phyloP scores from a whole-genome alignment of 805 yeast genomes.

The Geotrichum ghanense region DNA sequence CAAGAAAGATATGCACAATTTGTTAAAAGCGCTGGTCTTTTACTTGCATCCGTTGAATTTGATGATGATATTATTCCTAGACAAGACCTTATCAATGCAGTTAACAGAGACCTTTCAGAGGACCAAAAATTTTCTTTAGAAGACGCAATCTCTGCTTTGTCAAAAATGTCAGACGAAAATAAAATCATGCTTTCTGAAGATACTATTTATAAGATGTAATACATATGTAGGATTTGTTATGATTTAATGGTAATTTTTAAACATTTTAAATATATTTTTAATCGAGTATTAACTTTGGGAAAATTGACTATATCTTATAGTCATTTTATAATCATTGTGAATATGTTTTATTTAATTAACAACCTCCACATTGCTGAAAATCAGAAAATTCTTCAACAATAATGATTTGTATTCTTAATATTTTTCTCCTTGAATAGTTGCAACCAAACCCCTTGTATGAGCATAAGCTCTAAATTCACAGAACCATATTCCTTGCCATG shows the following conservation, averaged over 20 bases:
- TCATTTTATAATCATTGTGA: background rate
- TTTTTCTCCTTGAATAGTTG: conserved; percentile 55
- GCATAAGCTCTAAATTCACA: conserved; percentile 58
- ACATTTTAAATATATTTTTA: too few relatives aligned
- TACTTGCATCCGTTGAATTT: conserved; percentile 34
- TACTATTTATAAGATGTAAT: conserved; percentile 22
- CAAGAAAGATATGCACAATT: conserved; percentile 38
- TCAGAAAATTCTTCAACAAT: too few relatives aligned
- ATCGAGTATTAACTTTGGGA: too few relatives aligned
- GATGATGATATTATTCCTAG: conserved; percentile 35
- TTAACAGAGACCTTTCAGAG: conserved; percentile 32
- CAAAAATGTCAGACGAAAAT: conserved; percentile 24
- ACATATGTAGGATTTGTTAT: too few relatives aligned
- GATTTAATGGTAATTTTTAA: too few relatives aligned
- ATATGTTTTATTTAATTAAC: background rate
- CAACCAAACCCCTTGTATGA: conserved; percentile 57
- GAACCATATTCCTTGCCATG: conserved; percentile 79
- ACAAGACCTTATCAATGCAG: conserved; percentile 27
- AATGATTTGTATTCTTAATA: too few relatives aligned
- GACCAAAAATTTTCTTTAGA: conserved; percentile 29
- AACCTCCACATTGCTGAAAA: background rate
- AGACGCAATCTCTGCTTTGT: conserved; percentile 30
- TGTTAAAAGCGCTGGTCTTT: conserved; percentile 35
- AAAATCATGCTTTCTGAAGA: conserved; percentile 28
- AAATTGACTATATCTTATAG: too few relatives aligned